Conservation (phyloP, 129 eudicot species). For the Centella asiatica region DNA sequence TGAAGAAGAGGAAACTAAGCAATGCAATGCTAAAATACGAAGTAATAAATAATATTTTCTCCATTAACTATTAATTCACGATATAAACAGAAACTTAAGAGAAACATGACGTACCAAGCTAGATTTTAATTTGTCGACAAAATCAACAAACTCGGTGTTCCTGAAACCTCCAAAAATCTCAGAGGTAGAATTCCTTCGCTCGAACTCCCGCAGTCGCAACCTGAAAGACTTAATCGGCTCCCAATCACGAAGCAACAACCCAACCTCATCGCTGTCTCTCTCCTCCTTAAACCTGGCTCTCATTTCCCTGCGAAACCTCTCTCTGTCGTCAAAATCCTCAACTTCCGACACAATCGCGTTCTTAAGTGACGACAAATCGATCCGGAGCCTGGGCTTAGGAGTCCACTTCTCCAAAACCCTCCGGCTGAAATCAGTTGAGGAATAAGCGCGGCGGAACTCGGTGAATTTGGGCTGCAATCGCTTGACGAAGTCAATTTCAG, state of each 20-base stretch:
- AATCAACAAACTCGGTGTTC: slow-evolving; percentile 58
- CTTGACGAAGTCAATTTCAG: slow-evolving; percentile 73
- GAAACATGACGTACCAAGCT: slow-evolving; percentile 89
- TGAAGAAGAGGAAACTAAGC: too few species aligned
- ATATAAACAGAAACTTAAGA: too few species aligned
- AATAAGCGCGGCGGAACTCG: slow-evolving; percentile 68
- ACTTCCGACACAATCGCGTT: slow-evolving; percentile 74
- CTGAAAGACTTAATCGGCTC: slow-evolving; percentile 67
- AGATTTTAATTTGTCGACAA: slow-evolving; percentile 61
- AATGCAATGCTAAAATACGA: too few species aligned
- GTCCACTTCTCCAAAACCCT: slow-evolving; percentile 61
- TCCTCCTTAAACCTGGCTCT: slow-evolving; percentile 46
- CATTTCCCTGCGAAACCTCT: slow-evolving; percentile 32
- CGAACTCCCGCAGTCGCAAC: slow-evolving; percentile 53
- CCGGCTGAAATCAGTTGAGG: slow-evolving; percentile 71
- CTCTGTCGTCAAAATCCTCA: slow-evolving; percentile 46
- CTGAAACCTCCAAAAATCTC: slow-evolving; percentile 60
- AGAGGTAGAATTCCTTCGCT: slow-evolving; percentile 42
- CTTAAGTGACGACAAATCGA: slow-evolving; percentile 70
- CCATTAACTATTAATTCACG: too few species aligned
- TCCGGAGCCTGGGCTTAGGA: slow-evolving; percentile 43
- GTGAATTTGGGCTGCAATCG: slow-evolving; percentile 65
- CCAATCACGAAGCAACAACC: slow-evolving; percentile 50
- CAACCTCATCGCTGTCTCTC: slow-evolving; percentile 41
- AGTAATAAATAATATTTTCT: too few species aligned